Base-by-base conservation (phyloP, 169 alveolate species). In the Plasmodium coatneyi region DNA sequence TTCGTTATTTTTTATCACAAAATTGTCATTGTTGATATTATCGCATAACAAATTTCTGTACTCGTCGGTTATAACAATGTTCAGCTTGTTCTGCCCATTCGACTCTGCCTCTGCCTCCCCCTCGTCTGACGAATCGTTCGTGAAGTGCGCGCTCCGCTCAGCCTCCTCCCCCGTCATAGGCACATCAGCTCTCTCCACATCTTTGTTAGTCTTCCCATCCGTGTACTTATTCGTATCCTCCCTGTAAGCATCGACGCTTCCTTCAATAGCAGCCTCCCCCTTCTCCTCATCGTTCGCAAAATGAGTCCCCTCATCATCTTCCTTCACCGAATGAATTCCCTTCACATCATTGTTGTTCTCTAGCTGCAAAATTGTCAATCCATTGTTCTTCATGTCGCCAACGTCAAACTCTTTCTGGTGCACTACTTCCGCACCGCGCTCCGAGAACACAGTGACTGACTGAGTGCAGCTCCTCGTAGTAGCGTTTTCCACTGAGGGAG, bases 11-110 rank as follows among this genome's bases (percentile, higher is more conserved):
- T 86, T 86, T 16, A 86, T 76, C n/a, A 86, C 93, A 54, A 86
- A 86, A 41, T 76, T 86, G 56, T 86, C 93, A 43, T 86, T 86
- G 66, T 86, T 86, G n/a, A 86, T 86, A 54, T 86, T 86, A 52
- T 74, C 86, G 43, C 93, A 74, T 14, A 86, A 19, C 0, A 86
- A 22, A 22, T 86, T 74, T 76, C 80, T 86, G 41, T 86, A 86
- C 70, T 86, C 80, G 28, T 86, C 86, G 34, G 46, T 36, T 14
- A 78, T 43, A 10, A 39, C 25, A 19, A 86, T 49, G 76, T 76
- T 36, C 43, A 86, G 49, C 39, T 74, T 86, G 32, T 70, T 86
- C 66, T 70, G 84, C 0, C 36, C 36, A 0, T 49, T 16, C 6
- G 22, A 22, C 56, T 46, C 56, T 46, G 6, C 52, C 5, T 41